Base-by-base conservation (phyloP, 2,329 filamentous ascomycete species). In the Scedosporium dehoogii region DNA sequence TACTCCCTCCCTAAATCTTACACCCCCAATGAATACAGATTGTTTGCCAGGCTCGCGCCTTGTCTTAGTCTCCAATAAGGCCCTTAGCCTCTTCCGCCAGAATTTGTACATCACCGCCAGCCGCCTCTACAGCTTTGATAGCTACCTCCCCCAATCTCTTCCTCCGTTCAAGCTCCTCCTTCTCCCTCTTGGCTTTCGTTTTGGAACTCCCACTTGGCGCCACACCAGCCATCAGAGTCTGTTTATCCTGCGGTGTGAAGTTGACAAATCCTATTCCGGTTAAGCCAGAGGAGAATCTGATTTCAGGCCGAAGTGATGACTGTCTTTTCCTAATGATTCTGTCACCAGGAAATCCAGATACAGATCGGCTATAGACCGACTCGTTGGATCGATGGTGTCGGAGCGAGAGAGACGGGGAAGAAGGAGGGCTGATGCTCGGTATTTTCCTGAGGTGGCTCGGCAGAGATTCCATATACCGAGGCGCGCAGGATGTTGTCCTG, bases 111-210 rank as follows among this genome's bases (percentile, higher is more conserved):
- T 92, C 86, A 2, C 88, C 90, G 1, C 89, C 89, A 0, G 86
- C 88, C 10, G 86, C 88, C 62, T 83, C 78, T 0, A 92, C 85
- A 7, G 87, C 88, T 72, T 84, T 84, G 65, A 88, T 75, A 33
- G 89, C 86, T 6, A 85, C 85, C 72, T 90, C 85, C 69, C 83
- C 87, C 62, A 92, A 71, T 71, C 83, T 81, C 67, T 87, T 77
- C 68, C 90, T 80, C 74, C 88, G 87, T 70, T 97, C 93, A 61
- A 83, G 80, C 1, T 91, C 91, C 76, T 97, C 93, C 73, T 91
- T 89, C 74, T 97, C 93, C 59, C 94, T 79, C 62, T 92, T 79
- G n/a, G 91, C 91, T 73, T 97, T 97, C 7, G 94, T 97, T 82
- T 97, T 97, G 67, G 85, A 90, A 68, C 87, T 92, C 9, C 94